Evolutionary conservation across 169 alveolate genomes (phyloP).

Genomic region (Nephromyces sp.): DNA sequence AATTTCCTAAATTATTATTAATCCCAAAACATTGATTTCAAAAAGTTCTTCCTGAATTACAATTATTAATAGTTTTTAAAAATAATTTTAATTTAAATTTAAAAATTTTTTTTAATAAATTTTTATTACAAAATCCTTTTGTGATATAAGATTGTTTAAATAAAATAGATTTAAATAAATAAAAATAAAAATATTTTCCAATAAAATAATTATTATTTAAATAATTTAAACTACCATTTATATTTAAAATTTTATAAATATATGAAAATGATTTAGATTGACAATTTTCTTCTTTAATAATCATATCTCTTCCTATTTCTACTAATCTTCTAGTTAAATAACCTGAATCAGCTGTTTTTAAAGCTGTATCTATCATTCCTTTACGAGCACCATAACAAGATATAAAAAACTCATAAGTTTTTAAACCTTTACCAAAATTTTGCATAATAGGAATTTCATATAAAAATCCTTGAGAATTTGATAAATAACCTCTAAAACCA

Average conservation of each 20-base stretch:
- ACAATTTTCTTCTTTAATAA: slow-evolving; percentile 28
- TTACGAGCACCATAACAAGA: slow-evolving; percentile 43
- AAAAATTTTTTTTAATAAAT: too few species aligned
- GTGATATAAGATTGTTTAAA: background rate
- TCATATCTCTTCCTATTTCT: slow-evolving; percentile 27
- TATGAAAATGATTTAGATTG: slow-evolving; percentile 6
- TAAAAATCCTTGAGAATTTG: slow-evolving; percentile 10
- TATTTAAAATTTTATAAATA: background rate
- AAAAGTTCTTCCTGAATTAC: slow-evolving; percentile 21
- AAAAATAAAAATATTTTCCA: background rate
- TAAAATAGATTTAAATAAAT: background rate
- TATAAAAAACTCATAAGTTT: slow-evolving; percentile 27
- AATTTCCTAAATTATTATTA: slow-evolving; percentile 13
- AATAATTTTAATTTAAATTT: slow-evolving; percentile 10
- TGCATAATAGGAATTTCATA: slow-evolving; percentile 11
- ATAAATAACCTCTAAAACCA: slow-evolving; percentile 32
- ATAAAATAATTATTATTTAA: background rate
- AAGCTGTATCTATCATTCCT: slow-evolving; percentile 40
- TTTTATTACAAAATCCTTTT: background rate
- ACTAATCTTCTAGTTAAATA: slow-evolving; percentile 43
- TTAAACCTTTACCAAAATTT: slow-evolving; percentile 36
- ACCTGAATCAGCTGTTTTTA: slow-evolving; percentile 40
- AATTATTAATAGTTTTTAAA: slow-evolving; percentile 13
- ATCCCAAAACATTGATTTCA: slow-evolving; percentile 19
- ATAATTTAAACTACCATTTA: slow-evolving; percentile 4